phyloP scores from a whole-genome alignment of 306 rosid species.

The Alnus rubra region DNA sequence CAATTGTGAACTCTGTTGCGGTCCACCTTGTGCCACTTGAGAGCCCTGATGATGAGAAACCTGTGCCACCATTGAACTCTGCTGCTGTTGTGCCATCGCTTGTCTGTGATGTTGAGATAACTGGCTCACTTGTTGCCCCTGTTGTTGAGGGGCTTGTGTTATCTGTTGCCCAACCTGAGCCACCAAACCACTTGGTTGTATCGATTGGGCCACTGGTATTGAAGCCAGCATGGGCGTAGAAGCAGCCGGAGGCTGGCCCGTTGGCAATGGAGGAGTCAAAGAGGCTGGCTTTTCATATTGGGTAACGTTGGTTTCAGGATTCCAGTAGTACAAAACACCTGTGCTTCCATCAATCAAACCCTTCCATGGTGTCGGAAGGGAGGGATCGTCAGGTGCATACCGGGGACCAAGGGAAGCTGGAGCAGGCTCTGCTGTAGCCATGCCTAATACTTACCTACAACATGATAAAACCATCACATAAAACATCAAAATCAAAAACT shows the following conservation, averaged over 20 bases:
- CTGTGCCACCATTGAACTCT: conserved; percentile 40
- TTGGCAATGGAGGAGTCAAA: conserved; percentile 49
- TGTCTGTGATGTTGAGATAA: conserved; percentile 63
- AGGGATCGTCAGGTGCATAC: conserved; percentile 93
- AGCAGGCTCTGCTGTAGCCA: conserved; percentile 78
- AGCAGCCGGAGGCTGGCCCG: conserved; percentile 41
- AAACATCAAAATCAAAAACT: background rate
- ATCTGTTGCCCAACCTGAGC: conserved; percentile 64
- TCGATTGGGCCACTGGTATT: conserved; percentile 48
- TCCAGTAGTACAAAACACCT: conserved; percentile 84
- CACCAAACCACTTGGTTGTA: conserved; percentile 36
- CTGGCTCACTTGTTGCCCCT: conserved; percentile 54
- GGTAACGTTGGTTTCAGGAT: conserved; percentile 89
- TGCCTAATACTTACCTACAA: conserved; percentile 40
- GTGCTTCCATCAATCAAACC: conserved; percentile 94
- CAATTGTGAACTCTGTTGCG: conserved; percentile 49
- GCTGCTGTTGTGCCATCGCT: conserved; percentile 47
- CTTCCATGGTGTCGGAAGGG: conserved; percentile 91
- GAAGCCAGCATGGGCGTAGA: conserved; percentile 64
- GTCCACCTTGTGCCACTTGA: conserved; percentile 52
- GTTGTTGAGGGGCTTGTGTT: conserved; percentile 49
- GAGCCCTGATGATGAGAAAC: conserved; percentile 53
- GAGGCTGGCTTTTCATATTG: conserved; percentile 83
- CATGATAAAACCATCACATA: background rate
- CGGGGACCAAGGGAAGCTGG: conserved; percentile 67